Evolutionary conservation across 2,329 filamentous ascomycete species (phyloP), one percentile per base, ranked within the genome.

Genomic region (Penicillium concentricum): DNA sequence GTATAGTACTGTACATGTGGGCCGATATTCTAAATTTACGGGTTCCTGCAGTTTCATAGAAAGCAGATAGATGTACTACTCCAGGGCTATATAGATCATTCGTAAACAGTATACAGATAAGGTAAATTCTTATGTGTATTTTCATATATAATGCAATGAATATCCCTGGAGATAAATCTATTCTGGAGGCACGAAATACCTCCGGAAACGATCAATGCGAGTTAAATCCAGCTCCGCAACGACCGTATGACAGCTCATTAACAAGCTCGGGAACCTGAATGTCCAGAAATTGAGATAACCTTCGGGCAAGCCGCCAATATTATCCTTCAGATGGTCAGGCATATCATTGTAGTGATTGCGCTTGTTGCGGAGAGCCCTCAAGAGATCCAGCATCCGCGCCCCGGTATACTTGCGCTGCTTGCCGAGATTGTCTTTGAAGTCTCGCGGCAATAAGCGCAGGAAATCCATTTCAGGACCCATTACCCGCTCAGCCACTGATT

Each of bases 341-440:
- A 99, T 93, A 72, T 99, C 94, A 69, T 96, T 92, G 72, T 97
- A 99, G 71, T 99, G 94, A 62, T 97, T 96, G 67, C 90, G 90
- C 83, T 99, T 99, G 76, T 99, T 99, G 24, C 94, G 83, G 54
- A 99, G 79, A 1, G 93, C 94, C 2, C 94, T 84, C 20, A 99
- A 78, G 22, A 99, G 81, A 74, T 99, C 94, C 53, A 99, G 77
- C 70, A 99, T 84, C 45, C 86, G 84, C 1, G 85, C 83, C 0
- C 92, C 92, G 0, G 89, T 94, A 75, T 99, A 99, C 75, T 96
- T 97, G 69, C 93, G 85, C 76, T 97, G 93, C 76, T 95, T 96
- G 57, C 92, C 92, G 7, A 97, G 82, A 2, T 88, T 93, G 38
- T 95, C 91, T 59, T 95, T 87, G 72, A 97, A 97, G 32, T 88